Percentiles rank a stretch among this genome's conserved stretches.
Conservation (phyloP, 495 filamentous ascomycete genomes). For the Aspergillus steynii region DNA sequence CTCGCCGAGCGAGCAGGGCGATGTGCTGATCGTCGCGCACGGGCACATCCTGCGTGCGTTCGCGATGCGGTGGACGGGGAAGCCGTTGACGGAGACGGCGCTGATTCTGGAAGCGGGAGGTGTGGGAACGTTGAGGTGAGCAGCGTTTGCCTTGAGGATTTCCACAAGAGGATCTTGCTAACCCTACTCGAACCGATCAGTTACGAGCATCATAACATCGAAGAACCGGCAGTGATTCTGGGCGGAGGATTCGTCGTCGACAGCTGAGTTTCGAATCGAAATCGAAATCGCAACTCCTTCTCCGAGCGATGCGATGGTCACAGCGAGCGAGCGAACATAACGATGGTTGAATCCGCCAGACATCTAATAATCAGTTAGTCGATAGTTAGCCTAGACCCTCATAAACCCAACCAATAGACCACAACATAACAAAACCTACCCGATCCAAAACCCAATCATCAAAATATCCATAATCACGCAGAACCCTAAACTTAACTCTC, state of each 20-base stretch:
- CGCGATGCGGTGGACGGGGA: slow-evolving; percentile 81
- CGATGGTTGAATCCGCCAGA: no score
- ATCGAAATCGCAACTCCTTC: no score
- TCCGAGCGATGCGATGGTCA: no score
- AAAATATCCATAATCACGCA: not conserved
- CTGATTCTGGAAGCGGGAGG: slow-evolving; percentile 73
- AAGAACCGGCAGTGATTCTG: slow-evolving; percentile 69
- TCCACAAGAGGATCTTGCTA: not conserved
- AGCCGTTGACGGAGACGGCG: slow-evolving; percentile 58
- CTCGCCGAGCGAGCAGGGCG: slow-evolving; percentile 46
- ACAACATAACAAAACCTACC: not conserved
- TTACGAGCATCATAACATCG: slow-evolving; percentile 67
- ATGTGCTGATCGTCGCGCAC: slow-evolving; percentile 74
- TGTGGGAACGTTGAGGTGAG: slow-evolving; percentile 75
- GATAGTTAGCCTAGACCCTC: no score
- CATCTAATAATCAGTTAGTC: no score
- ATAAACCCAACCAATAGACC: no score
- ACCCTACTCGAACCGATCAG: slow-evolving; percentile 29
- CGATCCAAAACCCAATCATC: not conserved
- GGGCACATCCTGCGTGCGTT: slow-evolving; percentile 89
- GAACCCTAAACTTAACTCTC: not conserved
- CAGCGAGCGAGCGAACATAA: no score
- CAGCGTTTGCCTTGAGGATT: not conserved
- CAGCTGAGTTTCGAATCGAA: slow-evolving; percentile 5
- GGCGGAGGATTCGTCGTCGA: slow-evolving; percentile 54